phyloP scores from a whole-genome alignment of 2,329 filamentous ascomycete species.

The Sclerotinia spermophila region DNA sequence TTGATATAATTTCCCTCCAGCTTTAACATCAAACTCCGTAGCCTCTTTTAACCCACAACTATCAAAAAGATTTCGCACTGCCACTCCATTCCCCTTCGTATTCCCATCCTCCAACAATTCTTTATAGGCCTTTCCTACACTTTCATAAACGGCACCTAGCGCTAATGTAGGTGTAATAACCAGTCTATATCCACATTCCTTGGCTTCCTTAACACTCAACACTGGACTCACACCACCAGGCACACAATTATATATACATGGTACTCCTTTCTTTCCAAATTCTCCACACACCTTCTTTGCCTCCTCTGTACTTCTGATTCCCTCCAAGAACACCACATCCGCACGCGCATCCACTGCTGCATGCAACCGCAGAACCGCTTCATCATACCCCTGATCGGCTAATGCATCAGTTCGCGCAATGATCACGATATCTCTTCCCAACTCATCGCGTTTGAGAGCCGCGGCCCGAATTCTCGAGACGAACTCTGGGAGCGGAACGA shows the following conservation, averaged over 20 bases:
- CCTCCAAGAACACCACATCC: constrained; percentile 59
- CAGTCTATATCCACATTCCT: constrained; percentile 53
- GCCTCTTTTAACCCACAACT: constrained; percentile 8
- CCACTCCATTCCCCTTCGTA: not conserved
- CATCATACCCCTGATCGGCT: constrained; percentile 54
- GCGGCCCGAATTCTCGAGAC: constrained; percentile 53
- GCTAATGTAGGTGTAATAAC: constrained; percentile 50
- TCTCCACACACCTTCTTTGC: constrained; percentile 31
- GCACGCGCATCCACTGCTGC: constrained; percentile 52
- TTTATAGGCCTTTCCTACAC: not conserved
- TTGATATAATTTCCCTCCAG: not conserved
- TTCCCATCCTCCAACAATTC: not conserved
- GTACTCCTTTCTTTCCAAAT: constrained; percentile 42
- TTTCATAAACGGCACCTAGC: not conserved
- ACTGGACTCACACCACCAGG: constrained; percentile 53
- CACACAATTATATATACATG: constrained; percentile 55
- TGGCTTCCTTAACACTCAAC: constrained; percentile 50
- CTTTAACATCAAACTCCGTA: not conserved
- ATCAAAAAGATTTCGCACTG: not conserved
- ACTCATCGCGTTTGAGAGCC: constrained; percentile 45
- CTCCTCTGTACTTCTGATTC: constrained; percentile 50
- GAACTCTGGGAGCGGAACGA: constrained; percentile 42
- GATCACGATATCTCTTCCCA: constrained; percentile 51
- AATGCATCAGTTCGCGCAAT: constrained; percentile 63
- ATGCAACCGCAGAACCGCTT: constrained; percentile 49